These are phyloP conservation scores for Colletotrichum falcatum DNA, from an alignment of 2,329 filamentous ascomycete species.

Conservation along the genomic window DNA sequence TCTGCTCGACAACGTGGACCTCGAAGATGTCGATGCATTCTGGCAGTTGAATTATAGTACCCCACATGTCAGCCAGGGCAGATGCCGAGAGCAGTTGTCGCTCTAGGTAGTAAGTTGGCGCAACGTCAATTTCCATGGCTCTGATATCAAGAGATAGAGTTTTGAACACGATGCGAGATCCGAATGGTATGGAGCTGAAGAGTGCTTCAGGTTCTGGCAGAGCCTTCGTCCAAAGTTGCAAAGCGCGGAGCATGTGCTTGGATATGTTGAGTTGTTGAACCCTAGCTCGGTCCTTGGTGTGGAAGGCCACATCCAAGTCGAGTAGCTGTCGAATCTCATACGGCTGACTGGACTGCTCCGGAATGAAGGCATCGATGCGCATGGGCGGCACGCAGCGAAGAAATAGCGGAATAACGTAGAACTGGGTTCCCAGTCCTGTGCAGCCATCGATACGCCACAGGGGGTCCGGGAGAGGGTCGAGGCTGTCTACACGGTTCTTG, in stretches of 20 bases:
- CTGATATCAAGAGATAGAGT: slow-evolving; percentile 61
- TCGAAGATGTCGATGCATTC: slow-evolving; percentile 61
- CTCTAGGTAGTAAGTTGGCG: slow-evolving; percentile 65
- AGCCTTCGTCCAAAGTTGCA: slow-evolving; percentile 62
- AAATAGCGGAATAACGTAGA: slow-evolving; percentile 67
- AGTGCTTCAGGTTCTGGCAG: slow-evolving; percentile 47
- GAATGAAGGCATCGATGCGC: slow-evolving; percentile 69
- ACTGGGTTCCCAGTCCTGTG: slow-evolving; percentile 68
- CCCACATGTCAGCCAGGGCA: slow-evolving; percentile 59
- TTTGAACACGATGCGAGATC: slow-evolving; percentile 67
- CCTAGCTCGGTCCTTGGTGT: slow-evolving; percentile 63
- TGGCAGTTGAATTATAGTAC: slow-evolving; percentile 55
- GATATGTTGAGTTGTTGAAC: slow-evolving; percentile 64
- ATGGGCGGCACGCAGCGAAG: slow-evolving; percentile 59
- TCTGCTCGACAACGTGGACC: slow-evolving; percentile 63
- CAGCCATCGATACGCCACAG: slow-evolving; percentile 71
- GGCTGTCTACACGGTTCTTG: slow-evolving; percentile 70
- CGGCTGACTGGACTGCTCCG: slow-evolving; percentile 59
- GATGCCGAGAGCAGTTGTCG: slow-evolving; percentile 60
- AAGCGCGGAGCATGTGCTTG: slow-evolving; percentile 64
- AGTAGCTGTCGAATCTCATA: slow-evolving; percentile 59
- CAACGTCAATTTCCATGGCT: slow-evolving; percentile 60
- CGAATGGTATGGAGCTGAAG: slow-evolving; percentile 66
- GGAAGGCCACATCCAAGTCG: slow-evolving; percentile 64
- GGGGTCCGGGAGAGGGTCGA: slow-evolving; percentile 57